phyloP scores from a whole-genome alignment of 2,329 filamentous ascomycete genomes.

The Didymella segeticola region DNA sequence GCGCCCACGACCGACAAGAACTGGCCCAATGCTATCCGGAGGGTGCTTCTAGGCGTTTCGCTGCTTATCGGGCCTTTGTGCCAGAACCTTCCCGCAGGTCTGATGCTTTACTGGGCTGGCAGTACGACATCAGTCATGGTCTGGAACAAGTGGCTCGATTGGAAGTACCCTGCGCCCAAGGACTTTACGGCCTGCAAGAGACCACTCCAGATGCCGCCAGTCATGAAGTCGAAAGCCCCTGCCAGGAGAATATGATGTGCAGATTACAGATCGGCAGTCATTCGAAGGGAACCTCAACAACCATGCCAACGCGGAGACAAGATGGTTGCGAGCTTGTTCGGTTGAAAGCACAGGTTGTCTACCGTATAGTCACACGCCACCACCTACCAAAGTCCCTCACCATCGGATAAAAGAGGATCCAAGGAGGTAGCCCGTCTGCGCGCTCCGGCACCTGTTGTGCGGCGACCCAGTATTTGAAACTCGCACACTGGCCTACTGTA shows the following conservation, averaged over 20 bases:
- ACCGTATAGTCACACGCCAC: no score
- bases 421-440: no score
- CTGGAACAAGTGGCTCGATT: slow-evolving; percentile 44
- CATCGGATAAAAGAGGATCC: no score
- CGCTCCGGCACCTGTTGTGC: no score
- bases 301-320: no score
- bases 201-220: slow-evolving; percentile 33
- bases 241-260: background rate
- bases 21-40: slow-evolving; percentile 30
- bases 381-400: no score
- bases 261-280: no score
- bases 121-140: slow-evolving; percentile 45
- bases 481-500: no score
- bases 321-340: no score
- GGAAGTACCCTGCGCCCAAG: slow-evolving; percentile 35
- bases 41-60: slow-evolving; percentile 36
- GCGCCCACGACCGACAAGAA: slow-evolving; percentile 20
- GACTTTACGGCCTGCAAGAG: slow-evolving; percentile 37
- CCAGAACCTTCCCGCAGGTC: slow-evolving; percentile 47
- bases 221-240: slow-evolving; percentile 3
- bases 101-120: slow-evolving; percentile 52
- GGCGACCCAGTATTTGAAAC: no score
- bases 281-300: no score
- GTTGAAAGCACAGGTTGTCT: no score
- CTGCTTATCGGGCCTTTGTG: slow-evolving; percentile 43